phyloP scores from a whole-genome alignment of 306 rosid genomes.

The Vigna hirtella region DNA sequence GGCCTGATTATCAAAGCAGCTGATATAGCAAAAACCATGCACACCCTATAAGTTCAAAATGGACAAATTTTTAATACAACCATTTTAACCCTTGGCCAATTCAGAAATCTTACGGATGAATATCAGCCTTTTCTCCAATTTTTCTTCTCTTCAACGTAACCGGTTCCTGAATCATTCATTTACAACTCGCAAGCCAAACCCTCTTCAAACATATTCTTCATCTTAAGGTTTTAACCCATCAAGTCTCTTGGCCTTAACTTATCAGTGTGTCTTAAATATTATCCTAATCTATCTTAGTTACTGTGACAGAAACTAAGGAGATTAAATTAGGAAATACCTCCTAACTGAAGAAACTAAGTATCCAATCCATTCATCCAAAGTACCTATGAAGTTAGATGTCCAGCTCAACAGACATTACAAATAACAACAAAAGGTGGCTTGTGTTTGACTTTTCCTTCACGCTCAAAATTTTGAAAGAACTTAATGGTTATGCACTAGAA shows the following conservation, averaged over 20 bases:
- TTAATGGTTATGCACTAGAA: neutral
- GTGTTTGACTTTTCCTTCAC: neutral
- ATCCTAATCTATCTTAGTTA: neutral
- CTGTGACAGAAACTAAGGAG: conserved; percentile 1
- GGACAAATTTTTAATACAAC: neutral
- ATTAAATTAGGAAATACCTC: conserved; percentile 21
- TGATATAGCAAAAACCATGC: conserved; percentile 8
- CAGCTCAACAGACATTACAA: neutral
- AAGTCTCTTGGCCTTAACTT: neutral
- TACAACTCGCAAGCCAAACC: neutral
- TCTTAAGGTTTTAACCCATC: neutral
- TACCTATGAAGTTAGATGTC: neutral
- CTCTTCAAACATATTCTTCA: neutral
- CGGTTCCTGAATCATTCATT: neutral
- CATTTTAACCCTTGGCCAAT: neutral
- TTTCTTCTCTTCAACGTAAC: neutral
- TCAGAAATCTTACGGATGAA: neutral
- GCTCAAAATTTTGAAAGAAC: conserved; percentile 1
- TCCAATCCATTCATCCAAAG: neutral
- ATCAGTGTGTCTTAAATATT: neutral
- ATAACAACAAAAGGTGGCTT: neutral
- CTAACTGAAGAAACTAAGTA: conserved; percentile 9
- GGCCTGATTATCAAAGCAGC: conserved; percentile 6
- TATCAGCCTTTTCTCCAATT: neutral
- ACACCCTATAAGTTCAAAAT: neutral